phyloP scores from a whole-genome alignment of 1,284 basidiomycete species.

The Moesziomyces globuligerus region DNA sequence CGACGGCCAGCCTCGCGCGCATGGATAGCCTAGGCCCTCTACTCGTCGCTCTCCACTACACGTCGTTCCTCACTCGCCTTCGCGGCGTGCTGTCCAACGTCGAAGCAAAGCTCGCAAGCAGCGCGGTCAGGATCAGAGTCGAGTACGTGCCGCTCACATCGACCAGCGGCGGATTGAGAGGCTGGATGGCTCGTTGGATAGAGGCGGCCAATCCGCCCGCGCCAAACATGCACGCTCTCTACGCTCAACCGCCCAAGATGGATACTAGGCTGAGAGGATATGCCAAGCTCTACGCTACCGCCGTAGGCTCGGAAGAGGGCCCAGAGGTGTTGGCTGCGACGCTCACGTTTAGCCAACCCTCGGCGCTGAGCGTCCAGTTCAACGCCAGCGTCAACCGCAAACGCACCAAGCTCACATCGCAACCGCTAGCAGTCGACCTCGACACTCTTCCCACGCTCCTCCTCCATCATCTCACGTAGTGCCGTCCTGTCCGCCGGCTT shows the following conservation, averaged over 20 bases:
- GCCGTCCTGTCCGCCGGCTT: too few species aligned
- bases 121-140: background rate
- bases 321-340: slow-evolving; percentile 11
- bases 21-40: slow-evolving; percentile 26
- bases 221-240: background rate
- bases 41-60: slow-evolving; percentile 34
- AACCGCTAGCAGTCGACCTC: too few species aligned
- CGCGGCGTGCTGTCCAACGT: slow-evolving; percentile 3
- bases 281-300: slow-evolving; percentile 10
- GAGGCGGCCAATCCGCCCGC: background rate
- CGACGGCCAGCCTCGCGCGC: slow-evolving; percentile 4
- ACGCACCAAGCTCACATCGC: too few species aligned
- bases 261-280: slow-evolving; percentile 6
- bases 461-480: too few species aligned
- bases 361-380: too few species aligned
- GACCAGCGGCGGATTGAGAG: background rate
- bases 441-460: too few species aligned
- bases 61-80: slow-evolving; percentile 38
- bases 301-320: background rate
- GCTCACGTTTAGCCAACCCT: slow-evolving; percentile 15
- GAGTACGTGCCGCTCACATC: slow-evolving; percentile 11
- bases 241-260: background rate
- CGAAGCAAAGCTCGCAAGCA: background rate
- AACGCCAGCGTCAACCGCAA: too few species aligned
- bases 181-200: background rate